Evolutionary conservation across 2,329 filamentous ascomycete species (phyloP).

Genomic region (Tolypocladium amazonense): DNA sequence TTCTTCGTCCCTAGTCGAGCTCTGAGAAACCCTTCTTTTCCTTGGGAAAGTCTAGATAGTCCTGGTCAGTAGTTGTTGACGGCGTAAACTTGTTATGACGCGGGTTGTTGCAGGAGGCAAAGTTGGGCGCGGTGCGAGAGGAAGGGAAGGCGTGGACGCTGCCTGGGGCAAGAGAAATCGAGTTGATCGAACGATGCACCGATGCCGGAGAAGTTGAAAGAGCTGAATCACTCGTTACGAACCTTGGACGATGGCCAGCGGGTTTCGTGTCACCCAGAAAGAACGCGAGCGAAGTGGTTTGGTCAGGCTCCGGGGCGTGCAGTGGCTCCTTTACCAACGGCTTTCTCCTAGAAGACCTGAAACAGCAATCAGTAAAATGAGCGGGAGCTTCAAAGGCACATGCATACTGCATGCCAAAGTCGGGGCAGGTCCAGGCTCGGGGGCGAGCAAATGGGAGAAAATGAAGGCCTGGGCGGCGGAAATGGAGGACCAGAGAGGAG

Average conservation of each 20-base stretch:
- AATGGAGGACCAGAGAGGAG: slow-evolving; percentile 4
- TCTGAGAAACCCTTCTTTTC: neutral
- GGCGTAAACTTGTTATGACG: neutral
- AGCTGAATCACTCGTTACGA: slow-evolving; percentile 4
- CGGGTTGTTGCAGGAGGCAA: neutral
- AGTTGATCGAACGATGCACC: neutral
- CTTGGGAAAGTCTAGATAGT: neutral
- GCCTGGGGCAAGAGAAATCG: neutral
- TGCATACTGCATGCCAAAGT: neutral
- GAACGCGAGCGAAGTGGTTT: slow-evolving; percentile 3
- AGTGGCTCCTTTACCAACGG: slow-evolving; percentile 5
- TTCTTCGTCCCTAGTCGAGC: neutral
- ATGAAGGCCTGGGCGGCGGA: slow-evolving; percentile 1
- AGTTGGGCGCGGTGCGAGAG: neutral
- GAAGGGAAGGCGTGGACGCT: neutral
- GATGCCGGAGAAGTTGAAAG: neutral
- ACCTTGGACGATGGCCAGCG: slow-evolving; percentile 9
- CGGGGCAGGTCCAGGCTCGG: neutral
- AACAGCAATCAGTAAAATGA: slow-evolving; percentile 5
- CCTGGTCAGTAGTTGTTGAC: neutral
- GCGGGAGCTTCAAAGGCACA: neutral
- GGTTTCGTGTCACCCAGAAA: slow-evolving; percentile 7
- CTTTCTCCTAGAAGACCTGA: slow-evolving; percentile 5
- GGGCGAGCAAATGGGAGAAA: neutral
- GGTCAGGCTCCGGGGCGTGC: slow-evolving; percentile 2